Conservation (phyloP, 2,329 filamentous ascomycete genomes). For the Alternaria ethzedia region DNA sequence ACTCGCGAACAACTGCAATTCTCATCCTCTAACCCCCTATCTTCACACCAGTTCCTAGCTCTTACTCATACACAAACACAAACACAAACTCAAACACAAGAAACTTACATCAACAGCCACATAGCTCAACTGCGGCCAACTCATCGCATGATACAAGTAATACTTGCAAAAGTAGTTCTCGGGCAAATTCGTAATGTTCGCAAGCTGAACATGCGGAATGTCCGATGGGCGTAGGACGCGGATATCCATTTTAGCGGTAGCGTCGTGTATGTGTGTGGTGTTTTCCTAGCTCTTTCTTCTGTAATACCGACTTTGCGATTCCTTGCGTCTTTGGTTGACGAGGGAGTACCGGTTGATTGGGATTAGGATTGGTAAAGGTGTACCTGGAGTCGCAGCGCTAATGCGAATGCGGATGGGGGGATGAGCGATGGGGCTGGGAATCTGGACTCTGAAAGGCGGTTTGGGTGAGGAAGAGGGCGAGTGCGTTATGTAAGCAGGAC, state of each 20-base stretch:
- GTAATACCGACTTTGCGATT: not conserved
- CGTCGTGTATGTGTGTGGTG: not conserved
- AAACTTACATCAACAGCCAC: conserved; percentile 80
- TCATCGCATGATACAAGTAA: conserved; percentile 98
- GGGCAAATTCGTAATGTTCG: conserved; percentile 97
- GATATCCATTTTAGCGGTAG: conserved; percentile 74
- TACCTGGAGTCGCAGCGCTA: not conserved
- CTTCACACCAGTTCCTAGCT: not conserved
- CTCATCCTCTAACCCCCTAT: not conserved
- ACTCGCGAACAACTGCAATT: too few species aligned
- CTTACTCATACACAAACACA: too few species aligned
- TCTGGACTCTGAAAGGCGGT: not conserved
- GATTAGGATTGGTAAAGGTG: not conserved
- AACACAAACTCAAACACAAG: not conserved
- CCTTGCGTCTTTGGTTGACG: not conserved
- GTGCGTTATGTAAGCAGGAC: conserved; percentile 19
- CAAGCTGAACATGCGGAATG: conserved; percentile 92
- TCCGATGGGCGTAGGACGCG: conserved; percentile 82
- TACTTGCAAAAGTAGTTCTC: conserved; percentile 99
- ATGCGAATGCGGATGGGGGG: conserved; percentile 2
- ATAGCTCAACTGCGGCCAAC: conserved; percentile 96
- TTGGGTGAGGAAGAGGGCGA: conserved; percentile 4
- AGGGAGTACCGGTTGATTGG: not conserved
- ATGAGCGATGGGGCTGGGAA: not conserved
- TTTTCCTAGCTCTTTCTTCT: not conserved